Base-by-base conservation (phyloP, 345 rosid genomes). In the Eucalyptus albens region DNA sequence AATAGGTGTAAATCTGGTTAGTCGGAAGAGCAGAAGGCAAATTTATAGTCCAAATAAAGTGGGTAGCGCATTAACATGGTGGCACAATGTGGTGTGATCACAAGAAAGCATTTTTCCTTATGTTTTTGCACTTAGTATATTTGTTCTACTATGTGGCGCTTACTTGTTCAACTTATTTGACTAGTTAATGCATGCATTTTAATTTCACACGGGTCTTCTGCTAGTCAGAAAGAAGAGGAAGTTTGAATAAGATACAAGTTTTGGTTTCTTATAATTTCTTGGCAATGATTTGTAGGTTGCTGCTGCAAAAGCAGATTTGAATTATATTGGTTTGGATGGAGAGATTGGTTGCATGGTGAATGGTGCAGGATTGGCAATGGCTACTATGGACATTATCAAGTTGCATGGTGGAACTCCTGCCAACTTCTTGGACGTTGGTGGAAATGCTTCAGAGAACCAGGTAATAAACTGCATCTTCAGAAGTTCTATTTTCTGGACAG, bases 311-410 rank as follows among this genome's bases (percentile, higher is more conserved):
- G 99, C 97, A 86, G 99, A 98, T 95, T 92, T 98, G 92, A 98
- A 98, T 94, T 98, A 98, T 88, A 98, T 97, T 56, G 99, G 99
- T 49, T 92, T 98, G 87, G 99, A 98, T 91, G 99, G 99, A 86
- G 99, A 98, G 94, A 98, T 98, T 91, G 99, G 99, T 86, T 98
- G 99, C 96, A 98, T 98, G 99, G 99, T 98, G 87, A 98, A 98
- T 93, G 99, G 99, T 89, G 99, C 99, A n/a, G 99, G 99, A 92
- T 92, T 98, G 89, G 99, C 99, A 27, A 98, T 97, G 99, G 99
- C 99, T 89, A 96, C 99, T 40, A 98, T 97, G 99, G 99, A 98
- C 93, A 97, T 98, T 77, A 97, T 98, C 86, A 98, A 98, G 92
- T 86, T 98, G 95, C 99, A 97, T 88, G 99, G 99, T 40, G 99